Evolutionary conservation across 352 stramenopile species (phyloP).

Genomic region (Elongisporangium prolatum): DNA sequence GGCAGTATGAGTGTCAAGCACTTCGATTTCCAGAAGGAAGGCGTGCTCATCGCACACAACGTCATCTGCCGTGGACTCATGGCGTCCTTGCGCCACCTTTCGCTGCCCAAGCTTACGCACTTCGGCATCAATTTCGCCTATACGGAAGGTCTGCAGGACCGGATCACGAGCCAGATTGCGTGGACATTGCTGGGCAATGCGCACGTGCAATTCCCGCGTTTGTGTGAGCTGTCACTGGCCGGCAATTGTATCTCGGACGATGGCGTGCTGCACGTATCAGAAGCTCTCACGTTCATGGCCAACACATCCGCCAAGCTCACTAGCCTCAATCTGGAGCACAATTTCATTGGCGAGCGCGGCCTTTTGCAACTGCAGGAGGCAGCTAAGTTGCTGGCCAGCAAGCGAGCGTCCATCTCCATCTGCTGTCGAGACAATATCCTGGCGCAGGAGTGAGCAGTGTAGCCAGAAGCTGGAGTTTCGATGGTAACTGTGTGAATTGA

Average conservation of each 20-base stretch:
- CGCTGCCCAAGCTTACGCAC: constrained; percentile 21
- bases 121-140: constrained; percentile 42
- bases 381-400: not conserved
- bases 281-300: constrained; percentile 11
- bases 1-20: constrained; percentile 25
- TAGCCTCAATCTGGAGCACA: constrained; percentile 38
- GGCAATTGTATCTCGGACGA: constrained; percentile 61
- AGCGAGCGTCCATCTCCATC: not conserved
- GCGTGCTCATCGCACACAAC: constrained; percentile 27
- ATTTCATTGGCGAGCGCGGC: constrained; percentile 53
- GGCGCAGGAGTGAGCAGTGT: not conserved
- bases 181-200: constrained; percentile 19
- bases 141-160: constrained; percentile 43
- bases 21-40: constrained; percentile 44
- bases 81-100: constrained; percentile 13
- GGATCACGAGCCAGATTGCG: constrained; percentile 37
- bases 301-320: constrained; percentile 2
- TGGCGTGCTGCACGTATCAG: constrained; percentile 28
- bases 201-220: constrained; percentile 18
- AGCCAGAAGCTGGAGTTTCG: not conserved
- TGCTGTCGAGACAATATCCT: not conserved
- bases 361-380: constrained; percentile 31
- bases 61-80: constrained; percentile 33
- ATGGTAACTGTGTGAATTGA: not conserved
- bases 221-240: constrained; percentile 30